These are phyloP conservation scores for Exophiala phaeomuriformis DNA, from an alignment of 2,329 filamentous ascomycete species.

Conservation along the genomic window DNA sequence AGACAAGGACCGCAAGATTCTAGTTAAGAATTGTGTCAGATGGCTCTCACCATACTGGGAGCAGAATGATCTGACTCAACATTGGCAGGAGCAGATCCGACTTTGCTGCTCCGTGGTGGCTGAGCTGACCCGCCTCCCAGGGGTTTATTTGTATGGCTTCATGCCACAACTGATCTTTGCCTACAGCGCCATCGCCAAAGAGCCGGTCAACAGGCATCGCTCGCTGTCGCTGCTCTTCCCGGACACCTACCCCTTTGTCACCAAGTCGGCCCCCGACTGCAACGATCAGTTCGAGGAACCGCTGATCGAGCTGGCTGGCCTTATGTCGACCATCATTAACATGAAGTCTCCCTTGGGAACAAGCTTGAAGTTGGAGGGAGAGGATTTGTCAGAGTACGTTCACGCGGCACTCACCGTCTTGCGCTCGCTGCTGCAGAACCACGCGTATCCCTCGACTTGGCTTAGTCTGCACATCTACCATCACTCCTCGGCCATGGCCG, in stretches of 20 bases:
- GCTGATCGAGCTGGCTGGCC: constrained; percentile 77
- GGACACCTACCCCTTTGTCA: constrained; percentile 79
- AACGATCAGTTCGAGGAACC: constrained; percentile 70
- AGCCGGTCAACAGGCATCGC: constrained; percentile 51
- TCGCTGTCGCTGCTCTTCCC: constrained; percentile 83
- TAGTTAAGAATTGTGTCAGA: constrained; percentile 73
- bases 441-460: constrained; percentile 85
- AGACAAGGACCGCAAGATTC: constrained; percentile 64
- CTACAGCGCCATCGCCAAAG: constrained; percentile 67
- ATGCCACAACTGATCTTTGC: constrained; percentile 87
- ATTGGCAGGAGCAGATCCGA: constrained; percentile 88
- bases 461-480: constrained; percentile 89
- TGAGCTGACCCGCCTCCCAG: constrained; percentile 70
- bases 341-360: constrained; percentile 58
- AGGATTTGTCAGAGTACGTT: constrained; percentile 47
- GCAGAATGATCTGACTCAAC: constrained; percentile 63
- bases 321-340: constrained; percentile 74
- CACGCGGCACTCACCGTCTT: constrained; percentile 74
- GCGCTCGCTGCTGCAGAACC: constrained; percentile 79
- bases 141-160: constrained; percentile 76
- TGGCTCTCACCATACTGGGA: constrained; percentile 97
- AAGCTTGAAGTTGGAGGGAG: constrained; percentile 53
- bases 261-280: constrained; percentile 53
- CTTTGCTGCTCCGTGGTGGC: constrained; percentile 89
- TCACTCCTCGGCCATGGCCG: constrained; percentile 81